Evolutionary conservation across 1,284 basidiomycete species (phyloP), one percentile per base, ranked within the genome.

Genomic region (Pascua sp.): DNA sequence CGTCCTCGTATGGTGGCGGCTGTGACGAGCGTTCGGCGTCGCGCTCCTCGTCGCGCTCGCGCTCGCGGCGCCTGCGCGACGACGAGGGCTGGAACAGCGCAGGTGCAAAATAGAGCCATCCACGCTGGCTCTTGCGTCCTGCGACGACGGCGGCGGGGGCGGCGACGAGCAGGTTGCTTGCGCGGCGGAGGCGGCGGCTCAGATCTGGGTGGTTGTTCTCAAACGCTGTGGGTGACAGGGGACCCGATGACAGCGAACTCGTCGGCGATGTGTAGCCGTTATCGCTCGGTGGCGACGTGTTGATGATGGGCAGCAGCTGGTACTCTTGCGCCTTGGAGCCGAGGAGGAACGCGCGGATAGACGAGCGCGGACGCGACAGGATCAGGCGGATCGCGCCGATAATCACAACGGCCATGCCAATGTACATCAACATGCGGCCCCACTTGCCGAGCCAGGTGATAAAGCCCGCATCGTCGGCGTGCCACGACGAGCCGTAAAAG

Each of bases 401-500:
- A 47, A 92, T 72, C 44, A 95, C 80, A 56, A 95, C 77, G 16
- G 83, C 74, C 54, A 87, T 75, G 2, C 89, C 91, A 37, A 92
- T 63, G 84, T 87, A 90, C 87, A 96, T 89, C 58, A 95, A 77
- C 40, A 75, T 80, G 71, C 89, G 91, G 60, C 93, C 93, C 86
- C 90, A 92, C 37, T 82, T 82, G 45, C 85, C 89, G 57, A 97
- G 82, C 80, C 94, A 95, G 32, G 86, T 85, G 70, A 96, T 91
- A 79, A 95, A 94, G 9, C 87, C 89, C 16, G 92, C 92, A 75
- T 96, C 92, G 70, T 94, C 91, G 8, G 90, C 86, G 69, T 94
- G 90, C 95, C 95, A 98, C 67, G 90, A 93, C 67, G 91, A 94
- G 37, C 94, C 95, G 70, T 98, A 98, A 78, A 87, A 94, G 77